Evolutionary conservation across 1,284 basidiomycete species (phyloP).

Genomic region (Ceratobasidium sp.): DNA sequence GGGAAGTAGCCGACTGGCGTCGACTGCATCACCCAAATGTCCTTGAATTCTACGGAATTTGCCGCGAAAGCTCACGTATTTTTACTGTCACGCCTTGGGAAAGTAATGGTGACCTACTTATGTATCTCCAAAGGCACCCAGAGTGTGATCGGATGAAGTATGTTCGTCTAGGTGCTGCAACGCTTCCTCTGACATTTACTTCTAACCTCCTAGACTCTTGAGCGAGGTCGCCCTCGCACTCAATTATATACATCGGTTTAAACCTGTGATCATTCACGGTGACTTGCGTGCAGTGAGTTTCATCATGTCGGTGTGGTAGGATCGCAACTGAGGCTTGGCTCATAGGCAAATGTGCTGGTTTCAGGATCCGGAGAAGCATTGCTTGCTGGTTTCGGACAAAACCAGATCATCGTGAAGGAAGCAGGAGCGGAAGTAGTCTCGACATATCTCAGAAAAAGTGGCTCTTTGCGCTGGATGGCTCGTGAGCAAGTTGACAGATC

Average conservation of each 20-base stretch:
- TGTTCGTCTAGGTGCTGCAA: not conserved
- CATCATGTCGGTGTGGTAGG: too few relatives aligned
- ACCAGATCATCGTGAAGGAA: conserved; percentile 15
- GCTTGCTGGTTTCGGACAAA: conserved; percentile 20
- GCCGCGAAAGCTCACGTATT: not conserved
- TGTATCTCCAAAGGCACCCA: not conserved
- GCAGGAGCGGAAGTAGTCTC: conserved; percentile 8
- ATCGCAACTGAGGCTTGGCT: too few relatives aligned
- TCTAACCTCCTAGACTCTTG: conserved; percentile 2
- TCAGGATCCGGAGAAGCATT: not conserved
- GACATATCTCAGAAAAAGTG: not conserved
- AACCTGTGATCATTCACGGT: conserved; percentile 26
- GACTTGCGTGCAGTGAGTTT: conserved; percentile 38
- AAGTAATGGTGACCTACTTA: not conserved
- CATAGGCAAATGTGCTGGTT: conserved; percentile 28
- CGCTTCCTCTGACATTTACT: not conserved
- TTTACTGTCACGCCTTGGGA: not conserved
- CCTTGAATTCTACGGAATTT: not conserved
- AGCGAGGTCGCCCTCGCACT: conserved; percentile 30
- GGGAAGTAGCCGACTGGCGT: not conserved
- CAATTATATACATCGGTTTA: conserved; percentile 3
- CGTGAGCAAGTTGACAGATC: conserved; percentile 18
- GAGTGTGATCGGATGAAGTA: not conserved
- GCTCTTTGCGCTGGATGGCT: conserved; percentile 38
- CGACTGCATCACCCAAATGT: not conserved